Base-by-base conservation (phyloP, 495 filamentous ascomycete species). In the Viridothelium virens region DNA sequence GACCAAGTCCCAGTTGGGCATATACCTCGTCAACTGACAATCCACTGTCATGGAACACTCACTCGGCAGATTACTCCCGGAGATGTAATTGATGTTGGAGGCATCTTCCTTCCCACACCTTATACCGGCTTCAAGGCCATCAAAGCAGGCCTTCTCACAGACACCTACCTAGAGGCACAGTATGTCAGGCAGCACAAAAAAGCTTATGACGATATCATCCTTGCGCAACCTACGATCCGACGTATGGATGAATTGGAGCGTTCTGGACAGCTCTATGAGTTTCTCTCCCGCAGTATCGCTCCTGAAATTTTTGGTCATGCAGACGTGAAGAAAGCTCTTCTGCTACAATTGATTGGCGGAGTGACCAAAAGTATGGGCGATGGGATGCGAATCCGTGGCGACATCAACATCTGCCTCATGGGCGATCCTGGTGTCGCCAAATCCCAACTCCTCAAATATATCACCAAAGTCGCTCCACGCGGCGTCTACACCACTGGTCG, bases 341-440 rank as follows among this genome's bases (percentile, higher is more conserved):
- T 98, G 3, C 83, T 98, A 11, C 88, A 97, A 18, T 84, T 98
- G 53, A 96, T 98, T 63, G 94, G 94, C 48, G 94, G 94, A 78
- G 95, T 96, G 10, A 96, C 89, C 14, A 98, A 98, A 78, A 87
- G 91, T 70, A 95, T 98, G 85, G 92, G 93, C 61, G 94, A 98
- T 70, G 94, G 94, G 53, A 97, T 98, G 95, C 84, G 87, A 66
- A 98, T 98, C 78, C 89, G 94, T 80, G 95, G 94, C 69, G 94
- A 98, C 71, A 95, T 98, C 80, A 98, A 98, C 77, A 86, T 97
- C 72, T 98, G 94, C 78, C 81, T 98, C 67, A 97, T 98, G 94
- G 94, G 94, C 81, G 94, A 98, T 74, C 94, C 94, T 73, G 94
- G 94, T 89, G 95, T 97, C 68, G 94, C 94, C 77, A 98, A 98